Conservation (phyloP, 2,329 filamentous ascomycete genomes). For the Alternaria dauci region DNA sequence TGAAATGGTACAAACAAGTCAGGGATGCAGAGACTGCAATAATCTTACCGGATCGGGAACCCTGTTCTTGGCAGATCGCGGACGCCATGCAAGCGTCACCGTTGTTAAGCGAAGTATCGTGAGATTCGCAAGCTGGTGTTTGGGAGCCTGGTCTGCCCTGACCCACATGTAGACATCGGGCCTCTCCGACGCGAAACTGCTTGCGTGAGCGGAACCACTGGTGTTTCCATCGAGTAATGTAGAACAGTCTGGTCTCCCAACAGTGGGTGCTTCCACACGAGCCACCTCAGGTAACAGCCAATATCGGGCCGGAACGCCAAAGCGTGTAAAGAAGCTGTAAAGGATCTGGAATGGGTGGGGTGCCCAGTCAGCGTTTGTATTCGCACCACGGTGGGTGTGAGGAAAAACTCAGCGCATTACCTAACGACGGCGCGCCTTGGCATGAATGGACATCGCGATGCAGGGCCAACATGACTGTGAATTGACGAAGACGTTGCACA, state of each 20-base stretch:
- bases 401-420: constrained; percentile 42
- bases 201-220: constrained; percentile 16
- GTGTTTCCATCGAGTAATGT: constrained; percentile 35
- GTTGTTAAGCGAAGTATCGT: constrained; percentile 40
- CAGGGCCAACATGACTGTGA: constrained; percentile 22
- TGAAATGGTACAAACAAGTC: neutral
- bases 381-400: constrained; percentile 26
- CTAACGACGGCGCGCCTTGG: constrained; percentile 40
- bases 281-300: constrained; percentile 20
- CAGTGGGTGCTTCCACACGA: constrained; percentile 39
- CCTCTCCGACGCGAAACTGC: constrained; percentile 16
- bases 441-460: constrained; percentile 28
- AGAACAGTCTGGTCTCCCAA: constrained; percentile 41
- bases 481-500: constrained; percentile 28
- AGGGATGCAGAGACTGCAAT: constrained; percentile 31
- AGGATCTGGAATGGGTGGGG: constrained; percentile 35
- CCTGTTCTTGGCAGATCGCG: constrained; percentile 14
- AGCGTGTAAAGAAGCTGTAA: constrained; percentile 35
- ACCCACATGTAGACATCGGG: constrained; percentile 16
- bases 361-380: constrained; percentile 27
- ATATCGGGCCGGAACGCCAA: constrained; percentile 27
- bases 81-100: constrained; percentile 15
- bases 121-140: constrained; percentile 29
- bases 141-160: neutral
- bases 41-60: constrained; percentile 29